Evolutionary conservation across 768 basidiomycete genomes (phyloP).

Genomic region (Mycena vitilis): DNA sequence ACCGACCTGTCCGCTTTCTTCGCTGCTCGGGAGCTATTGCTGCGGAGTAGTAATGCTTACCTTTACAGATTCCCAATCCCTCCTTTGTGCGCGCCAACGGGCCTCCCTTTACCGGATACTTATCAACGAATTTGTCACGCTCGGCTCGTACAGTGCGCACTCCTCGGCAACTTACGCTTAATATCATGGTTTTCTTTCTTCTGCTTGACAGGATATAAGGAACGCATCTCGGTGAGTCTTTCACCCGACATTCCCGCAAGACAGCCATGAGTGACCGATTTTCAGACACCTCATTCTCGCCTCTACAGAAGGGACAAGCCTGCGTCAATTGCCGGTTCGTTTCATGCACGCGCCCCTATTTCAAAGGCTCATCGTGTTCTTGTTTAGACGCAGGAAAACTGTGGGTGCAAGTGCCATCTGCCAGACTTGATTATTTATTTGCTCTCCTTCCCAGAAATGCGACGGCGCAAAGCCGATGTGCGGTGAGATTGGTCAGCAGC

Average conservation of each 20-base stretch:
- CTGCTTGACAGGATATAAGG: slow-evolving; percentile 2
- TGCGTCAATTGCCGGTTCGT: slow-evolving; percentile 32
- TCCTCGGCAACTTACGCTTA: too few relatives aligned
- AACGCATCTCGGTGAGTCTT: not conserved
- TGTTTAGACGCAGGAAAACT: slow-evolving; percentile 28
- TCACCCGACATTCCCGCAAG: too few relatives aligned
- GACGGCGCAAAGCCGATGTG: slow-evolving; percentile 32
- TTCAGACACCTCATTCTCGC: not conserved
- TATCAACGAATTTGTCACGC: too few relatives aligned
- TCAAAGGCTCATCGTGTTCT: not conserved
- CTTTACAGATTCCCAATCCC: too few relatives aligned
- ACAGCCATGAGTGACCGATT: slow-evolving; percentile 4
- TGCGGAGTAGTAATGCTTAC: too few relatives aligned
- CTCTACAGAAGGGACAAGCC: slow-evolving; percentile 27
- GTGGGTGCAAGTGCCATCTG: not conserved
- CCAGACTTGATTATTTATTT: not conserved
- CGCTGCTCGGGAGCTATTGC: too few relatives aligned
- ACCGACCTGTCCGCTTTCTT: too few relatives aligned
- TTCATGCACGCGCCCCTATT: not conserved
- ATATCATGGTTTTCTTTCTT: too few relatives aligned
- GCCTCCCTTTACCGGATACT: too few relatives aligned
- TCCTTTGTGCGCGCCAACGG: too few relatives aligned
- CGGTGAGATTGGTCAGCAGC: too few relatives aligned
- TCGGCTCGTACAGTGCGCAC: too few relatives aligned
- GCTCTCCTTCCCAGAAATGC: slow-evolving; percentile 22